These are phyloP conservation scores for Botrytis fabae DNA, from an alignment of 2,329 filamentous ascomycete species.

Conservation along the genomic window DNA sequence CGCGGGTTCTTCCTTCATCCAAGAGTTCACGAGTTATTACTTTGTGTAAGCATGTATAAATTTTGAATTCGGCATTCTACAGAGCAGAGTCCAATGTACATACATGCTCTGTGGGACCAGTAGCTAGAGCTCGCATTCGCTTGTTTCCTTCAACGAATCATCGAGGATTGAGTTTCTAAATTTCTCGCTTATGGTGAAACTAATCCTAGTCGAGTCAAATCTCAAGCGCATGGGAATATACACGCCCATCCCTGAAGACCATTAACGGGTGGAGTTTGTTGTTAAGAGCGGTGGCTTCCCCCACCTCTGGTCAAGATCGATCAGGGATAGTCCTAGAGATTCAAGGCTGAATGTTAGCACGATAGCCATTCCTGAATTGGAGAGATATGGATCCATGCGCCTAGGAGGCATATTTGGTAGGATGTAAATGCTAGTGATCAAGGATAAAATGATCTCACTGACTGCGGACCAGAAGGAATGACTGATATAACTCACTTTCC, in stretches of 20 bases:
- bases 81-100: background rate
- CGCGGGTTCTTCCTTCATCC: background rate
- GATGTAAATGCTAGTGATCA: conserved; percentile 22
- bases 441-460: conserved; percentile 37
- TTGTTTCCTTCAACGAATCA: conserved; percentile 15
- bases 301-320: conserved; percentile 7
- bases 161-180: conserved; percentile 1
- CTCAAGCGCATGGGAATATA: conserved; percentile 22
- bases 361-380: conserved; percentile 27
- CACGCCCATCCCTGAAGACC: background rate
- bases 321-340: conserved; percentile 26
- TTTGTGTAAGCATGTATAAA: background rate
- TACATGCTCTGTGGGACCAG: background rate
- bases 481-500: conserved; percentile 24
- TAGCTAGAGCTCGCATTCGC: background rate
- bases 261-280: conserved; percentile 18
- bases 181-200: conserved; percentile 1
- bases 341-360: conserved; percentile 35
- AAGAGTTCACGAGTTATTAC: background rate
- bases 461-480: conserved; percentile 21
- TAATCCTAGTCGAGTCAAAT: conserved; percentile 14
- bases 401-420: conserved; percentile 21
- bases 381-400: conserved; percentile 24
- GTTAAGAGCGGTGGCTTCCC: conserved; percentile 10
- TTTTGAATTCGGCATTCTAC: background rate